Base-by-base conservation (phyloP, 345 rosid species). In the Pistacia vera region DNA sequence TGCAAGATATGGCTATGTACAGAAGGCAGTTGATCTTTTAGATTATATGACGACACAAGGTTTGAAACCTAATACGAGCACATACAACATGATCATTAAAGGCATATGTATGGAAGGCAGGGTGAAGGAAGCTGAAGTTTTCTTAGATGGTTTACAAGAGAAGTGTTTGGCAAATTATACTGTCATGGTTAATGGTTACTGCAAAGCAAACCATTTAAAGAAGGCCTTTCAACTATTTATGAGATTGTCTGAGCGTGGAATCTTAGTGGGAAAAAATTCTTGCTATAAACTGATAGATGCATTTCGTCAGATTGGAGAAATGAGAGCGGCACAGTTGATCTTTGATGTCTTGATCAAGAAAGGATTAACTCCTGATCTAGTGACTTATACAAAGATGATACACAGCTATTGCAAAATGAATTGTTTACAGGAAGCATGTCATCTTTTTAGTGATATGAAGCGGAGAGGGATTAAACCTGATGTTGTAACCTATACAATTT, bases 381-480 rank as follows among this genome's bases (percentile, higher is more conserved):
- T 79, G 78, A 83, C 86, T 8, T 92, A 88, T 83, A 92, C 91
- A 1, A 86, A 79, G 30, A 90, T 94, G 97, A 91, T 91, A 68
- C 69, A 81, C 64, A 82, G 90, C 18, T 92, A 89, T 76, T 93
- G 92, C 68, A 88, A 79, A 76, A 36, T 65, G 18, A 84, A 87
- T 64, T 51, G 75, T 80, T 73, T 88, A 73, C 79, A 16, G 49
- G 83, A 86, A 76, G 92, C 89, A 16, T 49, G 16, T 69, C 30
- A 59, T 83, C 84, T 92, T 79, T 86, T 91, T 48, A 60, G 57
- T 59, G 84, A 81, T 70, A 91, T 92, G 92, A 88, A 88, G 79
- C 79, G 73, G 75, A 88, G 82, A 84, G 90, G 93, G 71, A 78
- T 90, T 48, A 75, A 77, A 63, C 94, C 89, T 71, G 94, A 91